These are phyloP conservation scores for Cutaneotrichosporon cutaneum DNA, from an alignment of 1,284 basidiomycete genomes.

Conservation along the genomic window DNA sequence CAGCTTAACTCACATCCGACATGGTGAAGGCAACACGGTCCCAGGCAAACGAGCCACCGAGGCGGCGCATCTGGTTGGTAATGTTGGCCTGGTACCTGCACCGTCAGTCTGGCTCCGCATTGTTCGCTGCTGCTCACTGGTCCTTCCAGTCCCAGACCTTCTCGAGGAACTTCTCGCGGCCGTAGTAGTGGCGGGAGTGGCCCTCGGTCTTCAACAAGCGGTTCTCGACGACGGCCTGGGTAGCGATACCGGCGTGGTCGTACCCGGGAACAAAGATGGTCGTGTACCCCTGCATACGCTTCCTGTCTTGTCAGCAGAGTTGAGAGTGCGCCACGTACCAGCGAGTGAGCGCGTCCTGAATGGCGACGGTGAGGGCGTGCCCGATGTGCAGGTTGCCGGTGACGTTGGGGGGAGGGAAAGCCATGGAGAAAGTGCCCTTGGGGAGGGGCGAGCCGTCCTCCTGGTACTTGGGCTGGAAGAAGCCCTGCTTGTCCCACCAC, in stretches of 20 bases:
- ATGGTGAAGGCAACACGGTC: slow-evolving; percentile 92
- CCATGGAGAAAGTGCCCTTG: slow-evolving; percentile 79
- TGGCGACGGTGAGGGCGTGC: slow-evolving; percentile 87
- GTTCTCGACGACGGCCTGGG: slow-evolving; percentile 97
- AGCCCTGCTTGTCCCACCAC: slow-evolving; percentile 91
- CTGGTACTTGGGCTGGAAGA: slow-evolving; percentile 77
- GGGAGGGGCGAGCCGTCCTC: slow-evolving; percentile 59
- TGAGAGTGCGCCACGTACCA: slow-evolving; percentile 61
- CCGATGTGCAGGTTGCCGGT: slow-evolving; percentile 96
- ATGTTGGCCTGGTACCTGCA: slow-evolving; percentile 77
- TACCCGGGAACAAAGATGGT: slow-evolving; percentile 91
- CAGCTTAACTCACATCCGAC: slow-evolving; percentile 64
- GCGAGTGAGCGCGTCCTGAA: slow-evolving; percentile 84
- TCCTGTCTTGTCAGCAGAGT: slow-evolving; percentile 58
- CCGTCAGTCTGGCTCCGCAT: slow-evolving; percentile 9
- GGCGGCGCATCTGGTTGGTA: slow-evolving; percentile 80
- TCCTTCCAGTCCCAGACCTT: slow-evolving; percentile 97
- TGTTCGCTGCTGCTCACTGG: slow-evolving; percentile 62
- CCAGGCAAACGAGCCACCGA: slow-evolving; percentile 96
- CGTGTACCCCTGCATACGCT: slow-evolving; percentile 93
- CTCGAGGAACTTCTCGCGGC: slow-evolving; percentile 86
- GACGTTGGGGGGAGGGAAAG: slow-evolving; percentile 96
- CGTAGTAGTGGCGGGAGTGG: slow-evolving; percentile 87
- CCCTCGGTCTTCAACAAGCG: slow-evolving; percentile 80
- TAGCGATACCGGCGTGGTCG: slow-evolving; percentile 98